A percentile compares a stretch with the other conserved stretches of the same genome.
phyloP scores from a whole-genome alignment of 2,329 filamentous ascomycete genomes.

The Penicillium sp. region DNA sequence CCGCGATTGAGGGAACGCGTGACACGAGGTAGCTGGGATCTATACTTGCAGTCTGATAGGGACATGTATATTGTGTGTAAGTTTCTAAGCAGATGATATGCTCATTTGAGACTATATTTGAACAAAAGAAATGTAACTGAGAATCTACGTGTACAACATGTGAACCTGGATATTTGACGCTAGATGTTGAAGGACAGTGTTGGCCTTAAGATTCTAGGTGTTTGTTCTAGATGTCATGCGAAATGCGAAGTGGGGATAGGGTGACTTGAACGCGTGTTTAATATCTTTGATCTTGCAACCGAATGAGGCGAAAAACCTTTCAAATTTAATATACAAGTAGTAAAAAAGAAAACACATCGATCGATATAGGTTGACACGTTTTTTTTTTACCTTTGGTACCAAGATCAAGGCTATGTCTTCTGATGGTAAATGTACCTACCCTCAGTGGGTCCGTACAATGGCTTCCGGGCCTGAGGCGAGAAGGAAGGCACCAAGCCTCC shows the following conservation, averaged over 20 bases:
- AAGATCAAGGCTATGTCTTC: background rate
- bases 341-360: fast-evolving
- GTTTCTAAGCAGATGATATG: too few species aligned
- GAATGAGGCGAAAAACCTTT: fast-evolving
- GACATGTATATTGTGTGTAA: too few species aligned
- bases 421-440: background rate
- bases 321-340: too few species aligned
- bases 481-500: background rate
- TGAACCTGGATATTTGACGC: too few species aligned
- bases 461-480: background rate
- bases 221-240: background rate
- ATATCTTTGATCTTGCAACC: slow-evolving; percentile 1
- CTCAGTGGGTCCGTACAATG: background rate
- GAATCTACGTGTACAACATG: too few species aligned
- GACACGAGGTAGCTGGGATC: background rate
- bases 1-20: too few species aligned
- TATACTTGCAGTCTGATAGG: background rate
- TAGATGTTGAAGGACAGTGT: background rate
- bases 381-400: background rate
- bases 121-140: too few species aligned
- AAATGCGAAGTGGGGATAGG: background rate
- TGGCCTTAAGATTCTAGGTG: background rate
- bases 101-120: too few species aligned
- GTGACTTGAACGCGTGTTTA: slow-evolving; percentile 6
- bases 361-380: background rate